phyloP scores from a whole-genome alignment of 2,329 filamentous ascomycete genomes.

The Aureobasidium leucospermi region DNA sequence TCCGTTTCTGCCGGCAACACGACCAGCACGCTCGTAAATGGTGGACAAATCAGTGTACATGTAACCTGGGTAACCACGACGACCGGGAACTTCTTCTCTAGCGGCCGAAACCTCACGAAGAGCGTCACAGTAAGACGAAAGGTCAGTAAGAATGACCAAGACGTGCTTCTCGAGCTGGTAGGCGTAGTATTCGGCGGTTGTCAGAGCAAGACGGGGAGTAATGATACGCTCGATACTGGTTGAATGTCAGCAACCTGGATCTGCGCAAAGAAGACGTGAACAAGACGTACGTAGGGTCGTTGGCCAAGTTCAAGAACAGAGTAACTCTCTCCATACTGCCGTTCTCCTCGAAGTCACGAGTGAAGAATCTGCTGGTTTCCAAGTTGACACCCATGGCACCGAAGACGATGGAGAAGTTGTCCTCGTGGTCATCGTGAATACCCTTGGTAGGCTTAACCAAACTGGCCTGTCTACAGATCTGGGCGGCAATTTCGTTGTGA shows the following conservation, averaged over 20 bases:
- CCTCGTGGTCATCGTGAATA: slow-evolving; percentile 91
- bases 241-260: not conserved
- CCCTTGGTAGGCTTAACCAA: slow-evolving; percentile 88
- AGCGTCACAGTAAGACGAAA: slow-evolving; percentile 97
- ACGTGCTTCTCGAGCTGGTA: slow-evolving; percentile 99
- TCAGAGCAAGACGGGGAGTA: slow-evolving; percentile 93
- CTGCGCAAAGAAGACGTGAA: not conserved
- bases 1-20: slow-evolving; percentile 92
- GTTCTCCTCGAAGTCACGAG: slow-evolving; percentile 97
- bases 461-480: slow-evolving; percentile 95
- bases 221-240: slow-evolving; percentile 96
- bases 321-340: slow-evolving; percentile 96
- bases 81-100: slow-evolving; percentile 96
- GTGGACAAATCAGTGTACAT: slow-evolving; percentile 99
- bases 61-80: slow-evolving; percentile 99
- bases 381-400: slow-evolving; percentile 99
- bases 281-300: slow-evolving; percentile 79
- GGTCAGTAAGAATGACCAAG: slow-evolving; percentile 93
- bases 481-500: slow-evolving; percentile 98
- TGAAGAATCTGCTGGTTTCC: slow-evolving; percentile 98
- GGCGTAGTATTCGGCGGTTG: slow-evolving; percentile 98
- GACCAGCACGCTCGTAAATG: slow-evolving; percentile 97
- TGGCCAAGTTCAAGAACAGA: slow-evolving; percentile 97
- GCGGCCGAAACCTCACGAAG: slow-evolving; percentile 97
- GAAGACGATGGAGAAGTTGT: slow-evolving; percentile 99